Conservation (phyloP, 1,139 yeast genomes). For the Wickerhamomyces sp. region DNA sequence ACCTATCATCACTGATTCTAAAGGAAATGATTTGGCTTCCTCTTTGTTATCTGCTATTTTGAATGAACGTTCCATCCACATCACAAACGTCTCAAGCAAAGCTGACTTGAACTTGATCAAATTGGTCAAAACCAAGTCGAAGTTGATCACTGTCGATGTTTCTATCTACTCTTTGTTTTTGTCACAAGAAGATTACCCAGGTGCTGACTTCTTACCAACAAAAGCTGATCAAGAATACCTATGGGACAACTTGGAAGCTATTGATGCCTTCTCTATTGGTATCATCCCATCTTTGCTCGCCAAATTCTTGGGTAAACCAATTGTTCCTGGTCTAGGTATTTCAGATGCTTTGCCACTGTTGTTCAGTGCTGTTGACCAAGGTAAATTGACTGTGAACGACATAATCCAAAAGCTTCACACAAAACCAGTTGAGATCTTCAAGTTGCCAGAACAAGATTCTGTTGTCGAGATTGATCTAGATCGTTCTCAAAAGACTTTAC, state of each 20-base stretch:
- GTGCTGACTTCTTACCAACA: constrained; percentile 70
- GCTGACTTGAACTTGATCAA: constrained; percentile 81
- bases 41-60: constrained; percentile 85
- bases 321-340: constrained; percentile 71
- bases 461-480: constrained; percentile 80
- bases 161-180: constrained; percentile 75
- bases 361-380: constrained; percentile 72
- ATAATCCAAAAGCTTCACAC: constrained; percentile 71
- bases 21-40: constrained; percentile 87
- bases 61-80: constrained; percentile 80
- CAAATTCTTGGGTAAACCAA: constrained; percentile 51
- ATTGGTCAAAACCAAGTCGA: constrained; percentile 79
- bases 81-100: constrained; percentile 76
- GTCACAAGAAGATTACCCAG: constrained; percentile 66
- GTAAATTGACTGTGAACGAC: constrained; percentile 67
- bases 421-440: constrained; percentile 79
- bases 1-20: constrained; percentile 90
- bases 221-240: constrained; percentile 74
- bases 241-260: constrained; percentile 67
- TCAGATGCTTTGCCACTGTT: constrained; percentile 79
- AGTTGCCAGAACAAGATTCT: constrained; percentile 74
- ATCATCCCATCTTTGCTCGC: constrained; percentile 72
- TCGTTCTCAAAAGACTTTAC: constrained; percentile 46
- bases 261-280: constrained; percentile 90
- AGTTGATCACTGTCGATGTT: constrained; percentile 88